These are phyloP conservation scores for Agrostemma githago DNA, from an alignment of 148 eudicot species.

Conservation along the genomic window DNA sequence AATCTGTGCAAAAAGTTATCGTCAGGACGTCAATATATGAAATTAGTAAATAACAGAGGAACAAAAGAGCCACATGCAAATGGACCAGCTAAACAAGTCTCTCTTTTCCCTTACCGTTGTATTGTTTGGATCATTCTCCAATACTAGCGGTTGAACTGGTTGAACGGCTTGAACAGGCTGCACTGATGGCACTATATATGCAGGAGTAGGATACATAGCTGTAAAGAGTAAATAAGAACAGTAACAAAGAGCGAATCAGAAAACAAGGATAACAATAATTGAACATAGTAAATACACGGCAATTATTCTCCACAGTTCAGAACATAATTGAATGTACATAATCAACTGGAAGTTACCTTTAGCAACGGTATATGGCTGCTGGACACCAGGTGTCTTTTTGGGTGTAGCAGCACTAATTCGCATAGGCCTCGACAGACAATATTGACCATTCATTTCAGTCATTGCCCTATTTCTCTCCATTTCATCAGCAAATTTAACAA, in stretches of 20 bases:
- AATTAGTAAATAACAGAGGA: neutral
- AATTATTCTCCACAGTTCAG: neutral
- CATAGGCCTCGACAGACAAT: slow-evolving; percentile 93
- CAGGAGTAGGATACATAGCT: slow-evolving; percentile 71
- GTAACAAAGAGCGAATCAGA: neutral
- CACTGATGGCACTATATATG: slow-evolving; percentile 38
- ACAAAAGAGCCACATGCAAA: neutral
- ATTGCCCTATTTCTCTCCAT: slow-evolving; percentile 82
- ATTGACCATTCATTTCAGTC: slow-evolving; percentile 95
- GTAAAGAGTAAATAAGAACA: slow-evolving; percentile 21
- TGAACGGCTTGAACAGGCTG: slow-evolving; percentile 43
- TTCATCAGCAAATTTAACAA: slow-evolving; percentile 96
- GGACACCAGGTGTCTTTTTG: slow-evolving; percentile 67
- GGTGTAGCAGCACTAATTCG: slow-evolving; percentile 98
- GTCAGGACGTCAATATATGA: neutral
- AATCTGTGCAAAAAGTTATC: slow-evolving; percentile 45
- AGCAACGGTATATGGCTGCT: slow-evolving; percentile 59
- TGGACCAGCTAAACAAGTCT: neutral
- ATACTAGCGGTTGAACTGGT: slow-evolving; percentile 47
- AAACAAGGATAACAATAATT: slow-evolving; percentile 4
- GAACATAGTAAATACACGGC: neutral
- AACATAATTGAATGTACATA: neutral
- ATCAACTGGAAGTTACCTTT: slow-evolving; percentile 44
- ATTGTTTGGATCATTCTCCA: slow-evolving; percentile 75
- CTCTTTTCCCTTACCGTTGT: slow-evolving; percentile 60